Evolutionary conservation across 495 filamentous ascomycete species (phyloP), one percentile per base, ranked within the genome.

Genomic region (Sphaerosporella brunnea): DNA sequence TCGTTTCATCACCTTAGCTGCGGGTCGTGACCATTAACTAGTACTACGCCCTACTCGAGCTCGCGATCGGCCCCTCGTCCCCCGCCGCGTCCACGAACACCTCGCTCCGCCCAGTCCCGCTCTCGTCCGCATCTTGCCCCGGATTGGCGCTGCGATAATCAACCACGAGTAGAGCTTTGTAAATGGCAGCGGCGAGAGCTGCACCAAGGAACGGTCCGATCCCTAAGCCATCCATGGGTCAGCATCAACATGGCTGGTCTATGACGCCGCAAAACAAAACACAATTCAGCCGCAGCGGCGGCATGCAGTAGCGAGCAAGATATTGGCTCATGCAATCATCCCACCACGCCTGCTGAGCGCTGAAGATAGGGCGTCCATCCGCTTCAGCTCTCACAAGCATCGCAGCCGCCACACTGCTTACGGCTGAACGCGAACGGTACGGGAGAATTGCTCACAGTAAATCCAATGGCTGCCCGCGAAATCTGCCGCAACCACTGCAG

Each of bases 381-480:
- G n/a, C n/a, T n/a, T n/a, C n/a, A n/a, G n/a, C n/a, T n/a, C n/a
- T n/a, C n/a, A n/a, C n/a, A n/a, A n/a, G n/a, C n/a, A n/a, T n/a
- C n/a, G n/a, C n/a, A n/a, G n/a, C n/a, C n/a, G n/a, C n/a, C n/a
- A n/a, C n/a, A n/a, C n/a, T n/a, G n/a, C n/a, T n/a, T n/a, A n/a
- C n/a, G n/a, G n/a, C n/a, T n/a, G n/a, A n/a, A n/a, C n/a, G n/a
- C n/a, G n/a, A n/a, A n/a, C n/a, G n/a, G n/a, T n/a, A n/a, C n/a
- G n/a, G n/a, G n/a, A n/a, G n/a, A 20, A 35, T 13, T 2, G 40
- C 41, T 49, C 49, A 57, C 57, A 78, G 61, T 79, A 79, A 48
- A 80, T 80, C 80, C 78, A 84, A 53, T 82, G 78, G 64, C 82
- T 71, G 32, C 63, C 53, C 0, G 73, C 68, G 62, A 93, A 93